Percentiles rank a stretch among this genome's conserved stretches.
These are phyloP conservation scores for Bryum argenteum DNA, from an alignment of 225 moss, liverwort and hornwort genomes.

Conservation along the genomic window DNA sequence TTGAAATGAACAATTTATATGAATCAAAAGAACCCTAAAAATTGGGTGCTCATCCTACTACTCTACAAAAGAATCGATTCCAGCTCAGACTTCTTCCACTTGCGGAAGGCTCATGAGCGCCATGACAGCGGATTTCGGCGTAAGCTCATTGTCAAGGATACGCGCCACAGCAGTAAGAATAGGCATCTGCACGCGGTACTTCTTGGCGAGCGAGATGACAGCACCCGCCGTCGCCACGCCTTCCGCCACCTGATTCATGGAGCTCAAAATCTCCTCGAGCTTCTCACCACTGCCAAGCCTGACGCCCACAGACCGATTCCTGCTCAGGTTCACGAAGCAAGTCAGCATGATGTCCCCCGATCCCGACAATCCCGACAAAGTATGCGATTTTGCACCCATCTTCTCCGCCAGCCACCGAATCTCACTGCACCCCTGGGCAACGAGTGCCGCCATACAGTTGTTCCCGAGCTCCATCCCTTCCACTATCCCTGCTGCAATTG, in stretches of 20 bases:
- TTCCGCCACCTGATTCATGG: conserved; percentile 95
- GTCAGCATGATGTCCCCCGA: conserved; percentile 99
- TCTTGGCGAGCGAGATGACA: conserved; percentile 90
- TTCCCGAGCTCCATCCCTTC: conserved; percentile 96
- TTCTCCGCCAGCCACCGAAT: conserved; percentile 98
- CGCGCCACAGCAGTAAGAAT: conserved; percentile 90
- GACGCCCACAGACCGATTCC: conserved; percentile 90
- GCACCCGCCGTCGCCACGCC: conserved; percentile 95
- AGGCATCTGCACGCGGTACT: conserved; percentile 97
- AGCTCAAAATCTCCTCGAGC: conserved; percentile 83
- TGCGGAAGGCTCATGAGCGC: conserved; percentile 97
- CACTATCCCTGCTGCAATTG: conserved; percentile 93
- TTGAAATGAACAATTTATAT: no score
- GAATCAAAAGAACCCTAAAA: no score
- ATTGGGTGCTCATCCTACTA: conserved; percentile 1
- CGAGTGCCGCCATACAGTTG: conserved; percentile 96
- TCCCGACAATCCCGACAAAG: conserved; percentile 89
- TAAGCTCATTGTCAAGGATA: conserved; percentile 91
- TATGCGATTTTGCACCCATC: conserved; percentile 92
- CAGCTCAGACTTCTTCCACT: conserved; percentile 55
- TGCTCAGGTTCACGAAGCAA: conserved; percentile 82
- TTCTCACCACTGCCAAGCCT: conserved; percentile 90
- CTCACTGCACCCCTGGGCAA: conserved; percentile 91
- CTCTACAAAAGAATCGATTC: conserved; percentile 7
- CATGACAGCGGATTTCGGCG: conserved; percentile 89